phyloP scores from a whole-genome alignment of 1,284 basidiomycete genomes.

The Cutaneotrichosporon sp. region DNA sequence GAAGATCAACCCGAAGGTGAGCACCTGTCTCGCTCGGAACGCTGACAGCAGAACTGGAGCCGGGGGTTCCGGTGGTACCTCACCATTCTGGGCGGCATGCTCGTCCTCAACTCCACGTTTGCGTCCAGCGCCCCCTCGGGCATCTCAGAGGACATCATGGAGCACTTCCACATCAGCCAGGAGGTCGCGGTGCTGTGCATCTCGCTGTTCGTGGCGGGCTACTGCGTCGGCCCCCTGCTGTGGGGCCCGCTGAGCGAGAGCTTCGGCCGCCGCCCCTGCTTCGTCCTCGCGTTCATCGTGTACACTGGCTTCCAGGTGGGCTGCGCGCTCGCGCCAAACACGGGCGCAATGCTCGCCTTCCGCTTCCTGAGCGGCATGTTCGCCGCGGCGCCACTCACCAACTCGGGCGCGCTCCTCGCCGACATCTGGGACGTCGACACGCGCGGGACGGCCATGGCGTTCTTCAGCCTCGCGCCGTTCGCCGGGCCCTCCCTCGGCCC shows the following conservation, averaged over 20 bases:
- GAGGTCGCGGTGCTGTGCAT: conserved; percentile 60
- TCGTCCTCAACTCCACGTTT: conserved; percentile 67
- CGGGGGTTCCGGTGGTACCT: conserved; percentile 64
- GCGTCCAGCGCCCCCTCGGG: conserved; percentile 52
- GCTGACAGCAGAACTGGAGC: conserved; percentile 61
- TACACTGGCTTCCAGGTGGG: conserved; percentile 64
- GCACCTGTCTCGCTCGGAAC: conserved; percentile 11
- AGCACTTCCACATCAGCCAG: conserved; percentile 61
- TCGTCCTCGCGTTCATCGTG: conserved; percentile 66
- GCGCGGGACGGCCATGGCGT: conserved; percentile 67
- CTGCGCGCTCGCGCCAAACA: conserved; percentile 65
- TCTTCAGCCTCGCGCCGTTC: conserved; percentile 74
- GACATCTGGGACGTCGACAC: conserved; percentile 67
- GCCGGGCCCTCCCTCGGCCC: conserved; percentile 64
- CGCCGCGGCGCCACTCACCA: conserved; percentile 56
- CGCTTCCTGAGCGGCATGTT: conserved; percentile 69
- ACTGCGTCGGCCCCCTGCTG: conserved; percentile 65
- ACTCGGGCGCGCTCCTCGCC: conserved; percentile 60
- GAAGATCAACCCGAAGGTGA: conserved; percentile 49
- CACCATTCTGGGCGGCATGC: conserved; percentile 62
- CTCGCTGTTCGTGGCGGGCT: conserved; percentile 54
- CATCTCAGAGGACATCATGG: conserved; percentile 53
- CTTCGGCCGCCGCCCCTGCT: conserved; percentile 63
- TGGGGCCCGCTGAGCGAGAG: conserved; percentile 61
- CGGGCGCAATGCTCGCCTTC: conserved; percentile 64